Percentiles rank a stretch among this genome's conserved stretches.
These are phyloP conservation scores for Cystobasidiaceae sp. DNA, from an alignment of 1,284 basidiomycete species.

Conservation along the genomic window DNA sequence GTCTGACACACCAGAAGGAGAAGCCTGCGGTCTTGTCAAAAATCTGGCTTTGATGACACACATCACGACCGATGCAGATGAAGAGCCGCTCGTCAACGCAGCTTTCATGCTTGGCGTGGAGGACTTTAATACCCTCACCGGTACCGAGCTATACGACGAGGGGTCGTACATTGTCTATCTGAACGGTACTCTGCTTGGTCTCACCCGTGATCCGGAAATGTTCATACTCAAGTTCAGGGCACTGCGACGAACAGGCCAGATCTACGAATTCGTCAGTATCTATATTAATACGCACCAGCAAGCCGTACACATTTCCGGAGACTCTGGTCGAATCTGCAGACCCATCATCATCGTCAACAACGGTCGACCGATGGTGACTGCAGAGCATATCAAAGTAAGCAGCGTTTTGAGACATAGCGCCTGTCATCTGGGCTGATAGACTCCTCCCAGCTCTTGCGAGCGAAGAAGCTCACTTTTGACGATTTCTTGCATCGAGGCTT, in stretches of 20 bases:
- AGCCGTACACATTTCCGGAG: constrained; percentile 92
- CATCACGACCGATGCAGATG: constrained; percentile 98
- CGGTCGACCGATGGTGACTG: constrained; percentile 67
- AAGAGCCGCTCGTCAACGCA: constrained; percentile 83
- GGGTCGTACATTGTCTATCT: constrained; percentile 93
- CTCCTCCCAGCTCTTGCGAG: constrained; percentile 71
- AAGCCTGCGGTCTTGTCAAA: constrained; percentile 98
- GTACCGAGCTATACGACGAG: constrained; percentile 88
- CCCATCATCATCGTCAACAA: constrained; percentile 97
- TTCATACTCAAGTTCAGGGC: constrained; percentile 90
- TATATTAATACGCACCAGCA: constrained; percentile 95
- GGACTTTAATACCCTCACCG: constrained; percentile 89
- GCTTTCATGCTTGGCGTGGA: constrained; percentile 94
- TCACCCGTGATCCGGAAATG: constrained; percentile 76
- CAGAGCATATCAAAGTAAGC: constrained; percentile 74
- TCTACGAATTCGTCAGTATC: constrained; percentile 95
- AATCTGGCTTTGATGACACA: constrained; percentile 99
- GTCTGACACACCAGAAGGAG: constrained; percentile 98
- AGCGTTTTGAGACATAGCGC: too few species aligned
- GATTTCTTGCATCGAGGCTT: constrained; percentile 91
- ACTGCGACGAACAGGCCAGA: constrained; percentile 79
- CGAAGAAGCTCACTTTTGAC: constrained; percentile 76
- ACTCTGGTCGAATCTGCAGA: constrained; percentile 96
- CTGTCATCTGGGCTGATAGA: too few species aligned
- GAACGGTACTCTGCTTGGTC: constrained; percentile 91